Evolutionary conservation across 2,329 filamentous ascomycete genomes (phyloP), one percentile per base, ranked within the genome.

Genomic region (Aspergillus melleus): DNA sequence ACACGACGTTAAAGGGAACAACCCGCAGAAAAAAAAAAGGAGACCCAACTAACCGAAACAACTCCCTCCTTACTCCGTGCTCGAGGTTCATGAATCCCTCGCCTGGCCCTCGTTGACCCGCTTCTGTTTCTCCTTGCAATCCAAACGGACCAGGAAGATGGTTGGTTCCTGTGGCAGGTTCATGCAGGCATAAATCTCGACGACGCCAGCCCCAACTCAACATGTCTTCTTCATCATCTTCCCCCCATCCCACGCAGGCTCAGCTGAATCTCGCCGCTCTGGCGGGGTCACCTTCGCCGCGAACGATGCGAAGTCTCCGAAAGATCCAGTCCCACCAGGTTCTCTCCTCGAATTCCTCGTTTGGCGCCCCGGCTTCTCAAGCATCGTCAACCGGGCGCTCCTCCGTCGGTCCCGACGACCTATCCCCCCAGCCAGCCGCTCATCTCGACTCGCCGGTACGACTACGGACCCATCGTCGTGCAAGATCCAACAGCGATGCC

Each of bases 301-400:
- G 86, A 62, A 86, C 86, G 26, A 85, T 88, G 72, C 86, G 89
- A 68, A 84, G 85, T 51, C 81, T 92, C 61, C 86, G 90, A 66
- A 88, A 89, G 72, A 85, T 91, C 30, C 89, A 92, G 75, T 92
- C 90, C 32, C 89, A 90, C 54, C 89, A 92, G 60, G 71, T 78
- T 81, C 84, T 75, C 77, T 91, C 72, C 72, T 77, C 86, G 62
- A 83, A 73, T 54, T 79, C 84, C 24, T 85, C 85, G 0, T 79
- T 52, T 12, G 36, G 36, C 10, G 26, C 26, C 8, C 55, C 55
- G 49, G 6, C 36, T n/a, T 83, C 84, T 50, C 82, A 77, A 46
- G 81, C 72, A 61, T 66, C 72, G 61, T 66, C 70, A 12, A 64
- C 64, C 8, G 61, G 67, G 30, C 65, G 58, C 9, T 61, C 61